Evolutionary conservation across 257 asterid species (phyloP).

Genomic region (Craterostigma plantagineum): DNA sequence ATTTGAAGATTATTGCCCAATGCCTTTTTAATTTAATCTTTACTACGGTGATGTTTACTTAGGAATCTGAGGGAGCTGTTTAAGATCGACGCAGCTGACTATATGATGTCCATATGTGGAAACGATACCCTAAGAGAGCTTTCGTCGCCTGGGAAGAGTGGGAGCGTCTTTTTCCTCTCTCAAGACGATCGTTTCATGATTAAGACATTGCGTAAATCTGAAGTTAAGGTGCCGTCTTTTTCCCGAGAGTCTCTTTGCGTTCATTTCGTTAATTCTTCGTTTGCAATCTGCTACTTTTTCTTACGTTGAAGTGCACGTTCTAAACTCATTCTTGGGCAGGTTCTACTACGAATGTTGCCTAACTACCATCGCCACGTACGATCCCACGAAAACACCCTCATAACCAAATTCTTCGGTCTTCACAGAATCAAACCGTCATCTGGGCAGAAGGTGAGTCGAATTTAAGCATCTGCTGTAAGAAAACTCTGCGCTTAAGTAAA

Average conservation of each 20-base stretch:
- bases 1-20: background rate
- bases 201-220: slow-evolving; percentile 89
- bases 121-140: slow-evolving; percentile 91
- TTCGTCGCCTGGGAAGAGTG: slow-evolving; percentile 99
- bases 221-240: slow-evolving; percentile 66
- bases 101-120: slow-evolving; percentile 98
- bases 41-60: slow-evolving; percentile 4
- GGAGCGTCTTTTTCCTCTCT: slow-evolving; percentile 88
- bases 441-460: slow-evolving; percentile 68
- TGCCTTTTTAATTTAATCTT: background rate
- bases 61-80: slow-evolving; percentile 94
- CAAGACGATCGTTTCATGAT: slow-evolving; percentile 97
- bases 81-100: slow-evolving; percentile 91
- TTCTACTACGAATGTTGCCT: slow-evolving; percentile 87
- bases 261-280: too few species aligned
- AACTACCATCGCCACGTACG: slow-evolving; percentile 69
- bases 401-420: slow-evolving; percentile 93
- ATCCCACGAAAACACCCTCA: slow-evolving; percentile 66
- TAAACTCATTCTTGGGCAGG: slow-evolving; percentile 26
- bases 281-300: too few species aligned
- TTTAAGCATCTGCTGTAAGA: too few species aligned
- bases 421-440: slow-evolving; percentile 92
- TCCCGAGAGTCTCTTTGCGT: background rate
- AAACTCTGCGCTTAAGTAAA: too few species aligned
- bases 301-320: too few species aligned